Base-by-base conservation (phyloP, 768 basidiomycete genomes). In the Podaxis sp. region DNA sequence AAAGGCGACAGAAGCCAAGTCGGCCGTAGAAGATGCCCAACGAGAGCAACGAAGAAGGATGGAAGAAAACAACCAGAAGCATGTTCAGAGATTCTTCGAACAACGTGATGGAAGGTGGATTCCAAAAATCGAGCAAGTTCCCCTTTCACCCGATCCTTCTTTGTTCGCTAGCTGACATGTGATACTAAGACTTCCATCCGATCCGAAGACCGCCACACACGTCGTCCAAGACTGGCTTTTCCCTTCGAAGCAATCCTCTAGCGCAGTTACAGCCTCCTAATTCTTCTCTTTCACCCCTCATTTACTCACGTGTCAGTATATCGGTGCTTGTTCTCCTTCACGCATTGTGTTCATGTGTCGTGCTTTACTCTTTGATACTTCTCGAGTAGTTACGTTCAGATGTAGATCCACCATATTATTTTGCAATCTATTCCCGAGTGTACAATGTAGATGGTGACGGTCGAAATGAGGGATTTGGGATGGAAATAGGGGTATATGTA, bases 1-100 rank as follows among this genome's bases (percentile, higher is more conserved):
- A 66, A 88, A 85, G 10, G 97, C 97, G 23, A 97, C 95, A 3
- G 83, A 83, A 27, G 92, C 93, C 51, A 99, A 99, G 79, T 84
- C 85, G 2, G 80, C 81, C 11, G 91, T 99, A 0, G 97, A 99
- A 76, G 94, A 96, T 64, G 86, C 86, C 25, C 95, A 98, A 74
- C 81, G 97, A 51, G 94, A 97, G 66, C 73, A 82, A 58, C 85
- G 92, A 40, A 84, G 81, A 68, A 75, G 76, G 70, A 79, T 90
- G 62, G 95, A 95, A 61, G 90, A 90, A 67, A 82, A 72, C 18
- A 91, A 91, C 4, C 78, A 83, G 64, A 75, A 74, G 54, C 87
- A 90, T 66, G 75, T 81, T n/a, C 85, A 91, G 50, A 80, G 89
- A 65, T 98, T 89, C 77, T 99, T 99, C 74, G 82, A 85, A 71